These are phyloP conservation scores for Vigna reflexopilosa DNA, from an alignment of 306 rosid species.

Conservation along the genomic window DNA sequence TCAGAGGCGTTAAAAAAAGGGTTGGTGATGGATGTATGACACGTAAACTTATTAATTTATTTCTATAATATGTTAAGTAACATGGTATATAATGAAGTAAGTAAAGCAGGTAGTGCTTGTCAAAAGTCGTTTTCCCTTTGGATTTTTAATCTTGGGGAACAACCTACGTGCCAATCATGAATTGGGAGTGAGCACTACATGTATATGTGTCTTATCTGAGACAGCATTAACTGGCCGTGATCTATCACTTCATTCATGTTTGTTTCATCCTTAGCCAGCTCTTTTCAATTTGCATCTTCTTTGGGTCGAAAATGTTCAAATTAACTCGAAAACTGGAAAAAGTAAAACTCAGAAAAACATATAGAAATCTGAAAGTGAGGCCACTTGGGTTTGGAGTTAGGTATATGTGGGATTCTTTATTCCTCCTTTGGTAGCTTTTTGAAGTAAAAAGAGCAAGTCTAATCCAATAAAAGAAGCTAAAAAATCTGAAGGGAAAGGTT, in stretches of 20 bases:
- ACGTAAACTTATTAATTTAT: slow-evolving; percentile 33
- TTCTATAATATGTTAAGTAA: no score
- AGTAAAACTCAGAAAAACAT: neutral
- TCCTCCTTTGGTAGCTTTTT: slow-evolving; percentile 44
- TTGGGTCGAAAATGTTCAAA: slow-evolving; percentile 4
- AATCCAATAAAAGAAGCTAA: slow-evolving; percentile 47
- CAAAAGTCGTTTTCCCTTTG: slow-evolving; percentile 43
- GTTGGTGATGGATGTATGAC: slow-evolving; percentile 44
- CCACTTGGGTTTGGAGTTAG: slow-evolving; percentile 52
- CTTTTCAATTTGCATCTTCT: neutral
- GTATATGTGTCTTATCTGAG: slow-evolving; percentile 46
- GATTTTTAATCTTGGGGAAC: slow-evolving; percentile 29
- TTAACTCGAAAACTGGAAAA: slow-evolving; percentile 38
- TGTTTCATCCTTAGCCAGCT: slow-evolving; percentile 42
- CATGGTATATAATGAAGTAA: no score
- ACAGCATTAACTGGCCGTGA: slow-evolving; percentile 51
- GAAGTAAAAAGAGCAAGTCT: slow-evolving; percentile 49
- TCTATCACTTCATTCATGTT: slow-evolving; percentile 51
- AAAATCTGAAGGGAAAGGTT: slow-evolving; percentile 46
- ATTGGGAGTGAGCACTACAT: slow-evolving; percentile 48
- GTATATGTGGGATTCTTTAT: slow-evolving; percentile 57
- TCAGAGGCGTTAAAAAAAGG: slow-evolving; percentile 7
- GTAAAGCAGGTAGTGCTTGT: slow-evolving; percentile 50
- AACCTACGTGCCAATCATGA: slow-evolving; percentile 47
- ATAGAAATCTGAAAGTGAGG: slow-evolving; percentile 43